Percentiles rank a stretch among this genome's conserved stretches.
Conservation (phyloP, 352 stramenopile species). For the Aphanomyces invadans region DNA sequence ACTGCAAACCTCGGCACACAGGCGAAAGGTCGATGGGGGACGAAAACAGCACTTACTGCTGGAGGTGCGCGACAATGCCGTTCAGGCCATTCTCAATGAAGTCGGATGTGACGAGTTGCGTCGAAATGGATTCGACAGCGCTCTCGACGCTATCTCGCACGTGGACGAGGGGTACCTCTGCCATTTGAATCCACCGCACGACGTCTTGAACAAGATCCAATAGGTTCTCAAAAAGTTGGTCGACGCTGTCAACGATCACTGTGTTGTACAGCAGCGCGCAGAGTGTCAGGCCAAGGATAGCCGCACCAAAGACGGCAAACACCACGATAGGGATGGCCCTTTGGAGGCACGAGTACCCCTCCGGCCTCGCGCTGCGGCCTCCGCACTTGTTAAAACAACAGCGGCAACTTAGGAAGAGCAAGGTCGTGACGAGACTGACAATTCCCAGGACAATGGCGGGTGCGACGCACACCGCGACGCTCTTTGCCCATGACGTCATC, state of each 20-base stretch:
- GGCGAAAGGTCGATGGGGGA: no score
- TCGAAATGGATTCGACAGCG: slow-evolving; percentile 30
- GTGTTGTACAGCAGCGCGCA: slow-evolving; percentile 52
- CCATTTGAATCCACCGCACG: slow-evolving; percentile 33
- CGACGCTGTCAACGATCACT: slow-evolving; percentile 26
- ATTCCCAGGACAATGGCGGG: slow-evolving; percentile 48
- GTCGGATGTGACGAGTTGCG: slow-evolving; percentile 31
- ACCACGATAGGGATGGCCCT: slow-evolving; percentile 57
- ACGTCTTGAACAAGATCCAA: neutral
- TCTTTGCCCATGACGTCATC: slow-evolving; percentile 46
- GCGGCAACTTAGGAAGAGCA: slow-evolving; percentile 65
- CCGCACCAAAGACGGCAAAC: slow-evolving; percentile 49
- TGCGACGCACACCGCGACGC: slow-evolving; percentile 44
- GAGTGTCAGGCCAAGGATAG: slow-evolving; percentile 39
- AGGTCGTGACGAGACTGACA: slow-evolving; percentile 52
- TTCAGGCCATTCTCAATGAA: slow-evolving; percentile 42
- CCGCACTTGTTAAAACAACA: slow-evolving; percentile 71
- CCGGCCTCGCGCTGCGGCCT: slow-evolving; percentile 40
- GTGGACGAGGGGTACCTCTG: slow-evolving; percentile 37
- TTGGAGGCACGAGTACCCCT: slow-evolving; percentile 57
- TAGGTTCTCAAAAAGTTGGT: slow-evolving; percentile 13
- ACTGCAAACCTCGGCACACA: no score
- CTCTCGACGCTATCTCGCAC: slow-evolving; percentile 37
- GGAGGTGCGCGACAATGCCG: slow-evolving; percentile 31
- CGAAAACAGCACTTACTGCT: neutral